These are phyloP conservation scores for Pisolithus marmoratus DNA, from an alignment of 768 basidiomycete genomes.

Conservation along the genomic window DNA sequence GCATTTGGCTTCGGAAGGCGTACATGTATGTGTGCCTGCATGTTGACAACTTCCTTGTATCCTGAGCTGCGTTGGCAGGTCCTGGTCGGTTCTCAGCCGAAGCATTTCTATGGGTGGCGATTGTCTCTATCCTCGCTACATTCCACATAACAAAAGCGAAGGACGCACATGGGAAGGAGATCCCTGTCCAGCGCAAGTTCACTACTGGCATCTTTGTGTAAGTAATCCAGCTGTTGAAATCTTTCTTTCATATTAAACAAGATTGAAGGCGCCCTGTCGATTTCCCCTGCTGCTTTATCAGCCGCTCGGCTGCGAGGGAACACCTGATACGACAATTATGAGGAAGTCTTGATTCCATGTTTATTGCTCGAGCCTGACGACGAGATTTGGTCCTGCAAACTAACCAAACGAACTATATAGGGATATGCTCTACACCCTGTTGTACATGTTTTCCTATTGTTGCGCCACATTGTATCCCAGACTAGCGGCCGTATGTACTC, in stretches of 20 bases:
- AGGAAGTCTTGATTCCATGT: background rate
- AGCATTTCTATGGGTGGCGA: slow-evolving; percentile 16
- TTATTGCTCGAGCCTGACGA: background rate
- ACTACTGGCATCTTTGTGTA: slow-evolving; percentile 18
- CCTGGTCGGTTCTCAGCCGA: slow-evolving; percentile 21
- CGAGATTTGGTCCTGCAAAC: background rate
- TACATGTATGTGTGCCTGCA: slow-evolving; percentile 12
- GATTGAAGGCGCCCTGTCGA: slow-evolving; percentile 12
- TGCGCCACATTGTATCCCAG: background rate
- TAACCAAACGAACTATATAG: background rate
- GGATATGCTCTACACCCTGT: background rate
- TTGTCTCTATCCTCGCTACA: slow-evolving; percentile 17
- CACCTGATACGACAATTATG: slow-evolving; percentile 2
- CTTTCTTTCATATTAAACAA: background rate
- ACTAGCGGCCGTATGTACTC: background rate
- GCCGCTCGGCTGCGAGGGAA: slow-evolving; percentile 10
- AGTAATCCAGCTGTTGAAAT: background rate
- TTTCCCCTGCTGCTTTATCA: slow-evolving; percentile 19
- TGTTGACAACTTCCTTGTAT: background rate
- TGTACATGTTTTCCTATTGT: background rate
- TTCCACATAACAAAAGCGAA: slow-evolving; percentile 19
- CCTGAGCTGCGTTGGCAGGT: slow-evolving; percentile 1
- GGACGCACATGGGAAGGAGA: slow-evolving; percentile 17
- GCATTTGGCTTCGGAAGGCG: slow-evolving; percentile 22
- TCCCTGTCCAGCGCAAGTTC: slow-evolving; percentile 16